A percentile compares a stretch with the other conserved stretches of the same genome.
These are phyloP conservation scores for Yarrowia sp. DNA, from an alignment of 805 yeast genomes.

Conservation along the genomic window DNA sequence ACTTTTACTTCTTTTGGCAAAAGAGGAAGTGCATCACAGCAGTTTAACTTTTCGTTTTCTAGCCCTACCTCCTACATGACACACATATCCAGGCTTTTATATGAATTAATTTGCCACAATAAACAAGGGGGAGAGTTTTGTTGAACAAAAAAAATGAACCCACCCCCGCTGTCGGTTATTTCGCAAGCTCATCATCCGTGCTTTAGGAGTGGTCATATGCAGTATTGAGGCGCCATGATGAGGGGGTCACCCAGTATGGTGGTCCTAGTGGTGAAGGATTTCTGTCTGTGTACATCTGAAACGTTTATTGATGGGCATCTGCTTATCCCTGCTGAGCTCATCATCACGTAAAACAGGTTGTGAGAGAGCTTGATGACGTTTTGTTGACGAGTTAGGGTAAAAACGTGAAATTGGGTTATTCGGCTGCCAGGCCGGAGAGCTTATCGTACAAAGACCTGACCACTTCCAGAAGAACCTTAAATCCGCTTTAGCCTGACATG, in stretches of 20 bases:
- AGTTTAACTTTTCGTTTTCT: constrained; percentile 1
- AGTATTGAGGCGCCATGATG: neutral
- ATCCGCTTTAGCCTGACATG: neutral
- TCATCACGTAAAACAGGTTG: too few relatives aligned
- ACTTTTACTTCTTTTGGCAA: constrained; percentile 33
- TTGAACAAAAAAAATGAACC: neutral
- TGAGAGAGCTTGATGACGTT: too few relatives aligned
- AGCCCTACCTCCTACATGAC: constrained; percentile 9
- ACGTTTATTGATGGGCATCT: too few relatives aligned
- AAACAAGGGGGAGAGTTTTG: constrained; percentile 3
- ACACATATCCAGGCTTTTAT: constrained; percentile 9
- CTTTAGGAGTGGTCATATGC: neutral
- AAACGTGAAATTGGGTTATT: constrained; percentile 3
- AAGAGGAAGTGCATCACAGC: constrained; percentile 29
- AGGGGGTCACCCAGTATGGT: too few relatives aligned
- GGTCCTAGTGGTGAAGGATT: too few relatives aligned
- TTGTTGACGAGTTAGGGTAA: constrained; percentile 3
- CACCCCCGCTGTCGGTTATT: constrained; percentile 17
- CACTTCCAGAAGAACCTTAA: constrained; percentile 31
- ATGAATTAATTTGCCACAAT: constrained; percentile 24
- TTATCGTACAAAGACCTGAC: neutral
- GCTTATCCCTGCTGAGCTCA: too few relatives aligned
- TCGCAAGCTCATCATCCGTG: neutral
- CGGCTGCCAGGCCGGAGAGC: constrained; percentile 13
- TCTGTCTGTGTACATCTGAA: too few relatives aligned